Base-by-base conservation (phyloP, 1,284 basidiomycete species). In the Trametes polyzona region DNA sequence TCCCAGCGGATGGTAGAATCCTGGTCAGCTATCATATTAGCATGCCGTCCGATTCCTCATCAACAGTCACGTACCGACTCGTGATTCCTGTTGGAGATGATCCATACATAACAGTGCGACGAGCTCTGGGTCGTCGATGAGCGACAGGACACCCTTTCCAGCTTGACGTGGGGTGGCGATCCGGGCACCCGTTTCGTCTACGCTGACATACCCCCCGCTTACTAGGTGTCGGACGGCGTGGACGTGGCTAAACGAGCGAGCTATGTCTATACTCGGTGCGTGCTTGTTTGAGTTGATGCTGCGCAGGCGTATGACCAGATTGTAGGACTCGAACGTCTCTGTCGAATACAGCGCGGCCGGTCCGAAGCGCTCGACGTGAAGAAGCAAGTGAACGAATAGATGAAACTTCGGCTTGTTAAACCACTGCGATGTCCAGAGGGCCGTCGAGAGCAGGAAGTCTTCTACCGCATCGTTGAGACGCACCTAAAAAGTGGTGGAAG, bases 301-400 rank as follows among this genome's bases (percentile, higher is more conserved):
- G 16, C 67, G 67, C 0, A 66, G 53, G 0, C 75, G 70, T 8
- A 81, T 78, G 6, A 82, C 68, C 2, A 73, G 71, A 66, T 82
- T 82, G 69, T 71, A 80, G 0, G 74, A 79, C 59, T 82, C 77
- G 57, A 80, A 82, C 0, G 56, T 67, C 48, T 82, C 78, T 0
- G 78, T 81, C 0, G 69, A 62, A 41, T 61, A 69, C 2, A 71
- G 57, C 0, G 63, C 47, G 0, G 69, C 65, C 1, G 71, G 70
- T 0, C 69, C 69, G 47, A 71, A 71, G 3, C 63, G 61, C 4
- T 53, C 46, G 10, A 73, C 63, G 46, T 72, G 65, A 1, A 35
- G 30, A 0, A 53, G 48, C 0, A 73, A 51, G 42, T 73, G 71
- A 0, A 66, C 53, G 11, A 72, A 49, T 0, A 73, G 37, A 47